These are phyloP conservation scores for Penicillium sp. DNA, from an alignment of 2,329 filamentous ascomycete genomes.

Conservation along the genomic window DNA sequence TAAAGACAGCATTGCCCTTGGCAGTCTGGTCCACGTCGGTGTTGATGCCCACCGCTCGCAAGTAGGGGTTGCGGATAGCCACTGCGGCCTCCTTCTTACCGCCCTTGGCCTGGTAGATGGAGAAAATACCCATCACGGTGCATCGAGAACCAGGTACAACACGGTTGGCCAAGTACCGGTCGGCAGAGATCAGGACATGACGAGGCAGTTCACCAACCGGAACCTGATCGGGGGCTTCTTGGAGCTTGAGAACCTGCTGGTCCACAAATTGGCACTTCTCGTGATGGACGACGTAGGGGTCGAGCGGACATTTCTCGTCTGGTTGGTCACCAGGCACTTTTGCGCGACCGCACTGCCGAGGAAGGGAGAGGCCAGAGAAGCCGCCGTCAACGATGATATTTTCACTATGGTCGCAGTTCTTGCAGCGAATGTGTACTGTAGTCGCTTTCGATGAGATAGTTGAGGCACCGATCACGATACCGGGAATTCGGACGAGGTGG, in stretches of 20 bases:
- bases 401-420: slow-evolving; percentile 75
- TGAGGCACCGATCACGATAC: slow-evolving; percentile 95
- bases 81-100: slow-evolving; percentile 83
- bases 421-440: slow-evolving; percentile 80
- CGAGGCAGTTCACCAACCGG: slow-evolving; percentile 93
- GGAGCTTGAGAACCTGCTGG: slow-evolving; percentile 96
- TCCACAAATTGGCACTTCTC: slow-evolving; percentile 95
- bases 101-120: slow-evolving; percentile 93
- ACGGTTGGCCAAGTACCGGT: slow-evolving; percentile 90
- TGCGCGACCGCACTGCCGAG: slow-evolving; percentile 70
- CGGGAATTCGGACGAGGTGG: slow-evolving; percentile 91
- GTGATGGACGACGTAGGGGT: slow-evolving; percentile 94
- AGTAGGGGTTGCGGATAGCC: slow-evolving; percentile 91
- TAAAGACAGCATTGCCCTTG: slow-evolving; percentile 81
- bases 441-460: slow-evolving; percentile 97
- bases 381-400: slow-evolving; percentile 75
- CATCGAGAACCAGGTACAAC: slow-evolving; percentile 95
- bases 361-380: slow-evolving; percentile 83
- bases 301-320: slow-evolving; percentile 78
- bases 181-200: slow-evolving; percentile 94
- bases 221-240: slow-evolving; percentile 96
- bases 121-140: slow-evolving; percentile 95
- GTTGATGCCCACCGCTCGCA: slow-evolving; percentile 88
- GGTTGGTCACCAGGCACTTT: slow-evolving; percentile 64
- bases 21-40: slow-evolving; percentile 87